Conservation (phyloP, 768 basidiomycete genomes). For the Hygrocybe coccinea region DNA sequence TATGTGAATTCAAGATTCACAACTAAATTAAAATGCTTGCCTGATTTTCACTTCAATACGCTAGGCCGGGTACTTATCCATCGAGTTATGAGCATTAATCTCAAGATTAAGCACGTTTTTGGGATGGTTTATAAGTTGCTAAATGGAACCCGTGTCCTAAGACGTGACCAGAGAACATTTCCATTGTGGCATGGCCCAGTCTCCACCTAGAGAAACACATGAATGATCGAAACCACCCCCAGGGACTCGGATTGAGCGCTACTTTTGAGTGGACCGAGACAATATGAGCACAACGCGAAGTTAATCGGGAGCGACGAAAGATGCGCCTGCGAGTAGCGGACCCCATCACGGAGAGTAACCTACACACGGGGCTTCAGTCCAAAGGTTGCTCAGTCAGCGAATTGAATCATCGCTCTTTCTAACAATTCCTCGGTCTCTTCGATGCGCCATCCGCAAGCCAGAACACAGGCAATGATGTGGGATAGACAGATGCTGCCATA, state of each 20-base stretch:
- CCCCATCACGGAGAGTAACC: neutral
- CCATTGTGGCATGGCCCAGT: neutral
- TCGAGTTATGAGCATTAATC: slow-evolving; percentile 22
- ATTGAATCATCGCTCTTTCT: neutral
- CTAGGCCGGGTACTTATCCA: slow-evolving; percentile 11
- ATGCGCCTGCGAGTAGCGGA: neutral
- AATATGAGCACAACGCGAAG: neutral
- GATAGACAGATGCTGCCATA: too few relatives aligned
- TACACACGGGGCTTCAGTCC: neutral
- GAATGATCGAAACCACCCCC: neutral
- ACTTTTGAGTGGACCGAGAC: neutral
- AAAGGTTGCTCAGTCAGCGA: neutral
- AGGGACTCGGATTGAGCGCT: neutral
- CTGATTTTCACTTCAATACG: slow-evolving; percentile 5
- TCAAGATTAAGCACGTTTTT: slow-evolving; percentile 5
- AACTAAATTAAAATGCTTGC: slow-evolving; percentile 4
- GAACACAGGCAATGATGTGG: too few relatives aligned
- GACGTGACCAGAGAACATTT: neutral
- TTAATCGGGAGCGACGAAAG: neutral
- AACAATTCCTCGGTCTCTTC: slow-evolving; percentile 1
- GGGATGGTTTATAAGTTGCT: slow-evolving; percentile 4
- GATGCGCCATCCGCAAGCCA: neutral
- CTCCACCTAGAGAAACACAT: neutral
- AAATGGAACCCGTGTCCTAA: neutral
- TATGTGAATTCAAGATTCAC: slow-evolving; percentile 4